Evolutionary conservation across 1,284 basidiomycete species (phyloP).

Genomic region (Cutaneotrichosporon sp.): DNA sequence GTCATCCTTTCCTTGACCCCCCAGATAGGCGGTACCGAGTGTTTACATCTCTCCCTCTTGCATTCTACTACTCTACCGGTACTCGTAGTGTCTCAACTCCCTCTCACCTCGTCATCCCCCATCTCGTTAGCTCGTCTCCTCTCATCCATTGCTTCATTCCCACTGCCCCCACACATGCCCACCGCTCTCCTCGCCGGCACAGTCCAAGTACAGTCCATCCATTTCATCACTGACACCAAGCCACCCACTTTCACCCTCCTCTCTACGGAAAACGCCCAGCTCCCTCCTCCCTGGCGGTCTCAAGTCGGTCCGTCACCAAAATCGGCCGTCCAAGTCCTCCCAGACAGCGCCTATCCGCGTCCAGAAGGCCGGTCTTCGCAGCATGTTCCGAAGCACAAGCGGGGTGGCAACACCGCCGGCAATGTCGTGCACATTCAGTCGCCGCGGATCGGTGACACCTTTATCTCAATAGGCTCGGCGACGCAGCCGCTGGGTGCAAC

Average conservation of each 20-base stretch:
- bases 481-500: conserved; percentile 61
- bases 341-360: conserved; percentile 57
- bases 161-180: not conserved
- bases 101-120: too few relatives aligned
- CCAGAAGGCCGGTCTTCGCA: not conserved
- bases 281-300: conserved; percentile 62
- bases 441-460: conserved; percentile 68
- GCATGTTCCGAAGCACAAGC: conserved; percentile 54
- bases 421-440: conserved; percentile 82
- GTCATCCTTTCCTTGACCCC: too few relatives aligned
- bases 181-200: conserved; percentile 31
- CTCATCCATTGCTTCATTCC: too few relatives aligned
- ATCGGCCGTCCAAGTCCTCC: conserved; percentile 66
- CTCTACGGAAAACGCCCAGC: conserved; percentile 68
- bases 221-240: conserved; percentile 52
- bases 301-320: conserved; percentile 62
- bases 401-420: conserved; percentile 53
- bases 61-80: too few relatives aligned
- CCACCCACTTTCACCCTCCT: conserved; percentile 71
- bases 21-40: too few relatives aligned
- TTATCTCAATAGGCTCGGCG: conserved; percentile 52
- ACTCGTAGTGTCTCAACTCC: too few relatives aligned
- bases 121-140: too few relatives aligned
- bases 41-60: too few relatives aligned
- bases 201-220: conserved; percentile 27